Percentiles rank a stretch among this genome's conserved stretches.
These are phyloP conservation scores for Diaporthe eres DNA, from an alignment of 2,329 filamentous ascomycete species.

Conservation along the genomic window DNA sequence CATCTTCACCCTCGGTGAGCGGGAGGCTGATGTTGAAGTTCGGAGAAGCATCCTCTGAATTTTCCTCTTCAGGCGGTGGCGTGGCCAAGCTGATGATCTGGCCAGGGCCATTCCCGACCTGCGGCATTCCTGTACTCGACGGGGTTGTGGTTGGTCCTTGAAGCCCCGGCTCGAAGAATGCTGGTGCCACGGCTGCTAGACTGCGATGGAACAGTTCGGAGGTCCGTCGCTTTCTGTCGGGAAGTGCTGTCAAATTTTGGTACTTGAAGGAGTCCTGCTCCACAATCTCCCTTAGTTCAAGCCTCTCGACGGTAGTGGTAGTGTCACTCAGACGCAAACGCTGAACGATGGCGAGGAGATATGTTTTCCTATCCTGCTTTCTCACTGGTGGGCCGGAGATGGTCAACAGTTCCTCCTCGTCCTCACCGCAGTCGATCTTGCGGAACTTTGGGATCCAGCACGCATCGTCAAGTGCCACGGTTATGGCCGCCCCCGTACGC, in stretches of 20 bases:
- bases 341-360: conserved; percentile 31
- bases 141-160: neutral
- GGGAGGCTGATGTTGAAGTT: neutral
- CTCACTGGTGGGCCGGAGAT: conserved; percentile 33
- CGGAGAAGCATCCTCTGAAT: neutral
- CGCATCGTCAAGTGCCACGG: conserved; percentile 5
- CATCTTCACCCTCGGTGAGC: conserved; percentile 32
- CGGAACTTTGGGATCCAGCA: conserved; percentile 41
- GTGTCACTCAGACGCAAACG: neutral
- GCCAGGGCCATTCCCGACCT: neutral
- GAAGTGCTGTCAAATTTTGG: conserved; percentile 26
- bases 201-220: conserved; percentile 20
- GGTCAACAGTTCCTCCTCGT: conserved; percentile 34
- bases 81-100: neutral
- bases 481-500: conserved; percentile 33
- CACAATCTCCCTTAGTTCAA: conserved; percentile 29
- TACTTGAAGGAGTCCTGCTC: conserved; percentile 36
- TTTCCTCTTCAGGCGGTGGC: neutral
- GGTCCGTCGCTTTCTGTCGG: conserved; percentile 6
- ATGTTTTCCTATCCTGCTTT: conserved; percentile 26
- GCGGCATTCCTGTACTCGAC: neutral
- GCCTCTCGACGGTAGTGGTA: neutral
- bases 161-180: neutral
- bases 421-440: conserved; percentile 27
- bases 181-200: neutral